Percentiles rank a stretch among this genome's conserved stretches.
These are phyloP conservation scores for Pichia sp. DNA, from an alignment of 1,139 yeast genomes.

Conservation along the genomic window DNA sequence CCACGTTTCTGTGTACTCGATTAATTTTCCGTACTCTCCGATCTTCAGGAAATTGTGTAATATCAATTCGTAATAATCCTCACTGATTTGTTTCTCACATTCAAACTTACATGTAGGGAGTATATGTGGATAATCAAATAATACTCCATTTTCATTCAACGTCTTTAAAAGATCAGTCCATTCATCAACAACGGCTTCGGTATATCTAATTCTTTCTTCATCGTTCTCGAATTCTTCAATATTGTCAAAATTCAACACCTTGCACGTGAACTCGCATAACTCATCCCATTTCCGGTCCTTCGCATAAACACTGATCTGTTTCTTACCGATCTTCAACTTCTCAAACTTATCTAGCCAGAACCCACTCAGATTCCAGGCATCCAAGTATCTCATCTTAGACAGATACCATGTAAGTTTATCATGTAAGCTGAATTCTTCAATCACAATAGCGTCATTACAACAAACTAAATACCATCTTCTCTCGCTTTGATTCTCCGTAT, in stretches of 20 bases:
- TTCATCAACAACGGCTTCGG: slow-evolving; percentile 40
- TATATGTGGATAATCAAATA: slow-evolving; percentile 45
- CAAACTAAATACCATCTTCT: slow-evolving; percentile 65
- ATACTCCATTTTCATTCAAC: slow-evolving; percentile 51
- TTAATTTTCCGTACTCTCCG: slow-evolving; percentile 38
- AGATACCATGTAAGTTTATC: slow-evolving; percentile 78
- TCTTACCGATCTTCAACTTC: slow-evolving; percentile 60
- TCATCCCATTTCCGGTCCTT: slow-evolving; percentile 52
- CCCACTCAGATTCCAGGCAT: slow-evolving; percentile 78
- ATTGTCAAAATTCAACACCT: slow-evolving; percentile 35
- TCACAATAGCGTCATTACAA: slow-evolving; percentile 75
- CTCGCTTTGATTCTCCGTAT: slow-evolving; percentile 4
- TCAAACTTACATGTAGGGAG: slow-evolving; percentile 44
- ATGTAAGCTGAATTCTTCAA: slow-evolving; percentile 61
- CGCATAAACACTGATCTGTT: slow-evolving; percentile 58
- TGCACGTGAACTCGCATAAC: slow-evolving; percentile 51
- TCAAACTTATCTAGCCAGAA: slow-evolving; percentile 50
- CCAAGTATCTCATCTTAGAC: slow-evolving; percentile 49
- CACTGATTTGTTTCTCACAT: slow-evolving; percentile 29
- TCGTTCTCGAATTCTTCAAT: slow-evolving; percentile 20
- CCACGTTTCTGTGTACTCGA: slow-evolving; percentile 54
- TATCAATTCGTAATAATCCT: slow-evolving; percentile 49
- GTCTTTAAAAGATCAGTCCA: slow-evolving; percentile 70
- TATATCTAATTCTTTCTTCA: slow-evolving; percentile 21
- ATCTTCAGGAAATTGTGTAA: slow-evolving; percentile 48